Evolutionary conservation across 257 asterid genomes (phyloP), one percentile per base, ranked within the genome.

Genomic region (Solanum pennellii): DNA sequence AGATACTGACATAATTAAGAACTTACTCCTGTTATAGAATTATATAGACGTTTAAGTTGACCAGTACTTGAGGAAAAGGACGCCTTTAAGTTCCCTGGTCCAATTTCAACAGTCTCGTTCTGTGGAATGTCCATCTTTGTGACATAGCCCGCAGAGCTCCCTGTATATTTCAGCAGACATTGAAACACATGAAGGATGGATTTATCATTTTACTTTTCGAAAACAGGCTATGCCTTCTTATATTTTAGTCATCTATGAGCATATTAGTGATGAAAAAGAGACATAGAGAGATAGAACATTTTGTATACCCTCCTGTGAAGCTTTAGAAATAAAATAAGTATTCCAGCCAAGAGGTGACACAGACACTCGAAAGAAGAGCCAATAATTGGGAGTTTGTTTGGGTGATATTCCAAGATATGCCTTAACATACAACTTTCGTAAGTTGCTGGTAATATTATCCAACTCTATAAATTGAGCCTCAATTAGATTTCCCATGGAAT

Each of bases 321-420:
- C 83, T 90, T 91, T 90, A 60, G 97, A 92, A 88, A 96, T 89
- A 90, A 91, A 92, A 89, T 93, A 95, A 20, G 98, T 94, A 87
- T 89, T 95, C 94, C 95, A 94, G 47, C 97, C 98, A 75, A 96
- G 93, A 82, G 98, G 95, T 31, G 94, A 94, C 88, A 93, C 94
- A 21, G 95, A 90, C 83, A 90, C 98, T 69, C 88, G 89, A 89
- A 96, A 94, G 90, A 89, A 88, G 60, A 96, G 95, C 98, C 97
- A 95, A 87, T 91, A 94, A 83, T 93, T 96, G 77, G 98, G 92
- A 86, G 91, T 90, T 59, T 47, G 23, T 85, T 80, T 82, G 52
- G 93, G 91, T 80, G 98, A 90, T 88, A 84, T 89, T 89, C 97
- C 99, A 35, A 83, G 71, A 89, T 96, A 95, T 76, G 98, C 99